Evolutionary conservation across 495 filamentous ascomycete species (phyloP), one percentile per base, ranked within the genome.

Genomic region (Letharia columbiana): DNA sequence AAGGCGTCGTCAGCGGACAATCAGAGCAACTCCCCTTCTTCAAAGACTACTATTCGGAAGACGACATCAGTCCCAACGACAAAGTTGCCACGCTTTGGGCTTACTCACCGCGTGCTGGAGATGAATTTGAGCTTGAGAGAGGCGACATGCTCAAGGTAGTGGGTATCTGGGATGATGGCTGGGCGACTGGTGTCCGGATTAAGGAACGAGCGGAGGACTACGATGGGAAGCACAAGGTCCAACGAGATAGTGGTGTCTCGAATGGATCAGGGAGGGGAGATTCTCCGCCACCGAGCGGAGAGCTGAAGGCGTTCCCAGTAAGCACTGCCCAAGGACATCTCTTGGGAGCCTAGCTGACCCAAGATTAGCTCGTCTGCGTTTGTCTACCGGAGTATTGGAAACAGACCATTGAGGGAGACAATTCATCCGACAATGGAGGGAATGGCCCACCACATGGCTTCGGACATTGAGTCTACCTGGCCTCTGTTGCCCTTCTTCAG

Each of bases 111-210:
- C 86, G 95, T 50, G 95, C 95, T 5, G 85, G 85, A 39, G 95
- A 99, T 71, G 95, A 99, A 73, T 98, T 96, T 71, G 84, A 89
- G 66, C 81, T 99, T 39, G 94, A 98, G 67, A 86, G 95, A 62
- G 95, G 95, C 57, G 95, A 99, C 76, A 97, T 99, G 94, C 81
- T 99, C 66, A 96, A 96, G 77, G 89, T 99, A 41, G 89, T 99
- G 61, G 95, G 95, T 49, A 97, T 99, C 68, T 99, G 95, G 95
- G 95, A 99, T 74, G 95, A 99, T 78, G 95, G 95, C 50, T 99
- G 95, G 95, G 95, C 95, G 41, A 99, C 95, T 13, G 95, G 95
- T 69, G 83, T 96, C 61, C 79, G 92, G 71, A 74, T 96, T 40
- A 79, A 87, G 59, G 90, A 96, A 68, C 82, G 86, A 63, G 92